A percentile compares a stretch with the other conserved stretches of the same genome.
phyloP scores from a whole-genome alignment of 495 filamentous ascomycete species.

The Xylaria palmicola region DNA sequence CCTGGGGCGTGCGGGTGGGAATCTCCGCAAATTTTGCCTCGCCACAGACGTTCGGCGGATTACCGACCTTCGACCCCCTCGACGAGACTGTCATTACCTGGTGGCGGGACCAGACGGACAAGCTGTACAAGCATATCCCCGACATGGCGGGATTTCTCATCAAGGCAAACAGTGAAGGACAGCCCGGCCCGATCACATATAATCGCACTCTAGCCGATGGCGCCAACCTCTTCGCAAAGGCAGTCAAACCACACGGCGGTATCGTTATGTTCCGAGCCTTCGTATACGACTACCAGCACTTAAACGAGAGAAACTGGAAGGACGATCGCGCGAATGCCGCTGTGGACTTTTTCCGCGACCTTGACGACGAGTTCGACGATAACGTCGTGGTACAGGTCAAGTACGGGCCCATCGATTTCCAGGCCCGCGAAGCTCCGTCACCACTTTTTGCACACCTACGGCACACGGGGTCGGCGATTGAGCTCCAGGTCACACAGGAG shows the following conservation, averaged over 20 bases:
- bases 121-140: conserved; percentile 59
- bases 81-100: conserved; percentile 57
- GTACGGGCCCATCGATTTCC: conserved; percentile 74
- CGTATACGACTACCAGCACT: conserved; percentile 59
- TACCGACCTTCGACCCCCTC: conserved; percentile 65
- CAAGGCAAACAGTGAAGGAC: conserved; percentile 73
- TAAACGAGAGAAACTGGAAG: conserved; percentile 60
- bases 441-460: conserved; percentile 65
- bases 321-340: conserved; percentile 69
- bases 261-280: conserved; percentile 73
- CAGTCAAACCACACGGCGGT: conserved; percentile 61
- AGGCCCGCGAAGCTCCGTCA: conserved; percentile 68
- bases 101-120: conserved; percentile 60
- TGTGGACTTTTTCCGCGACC: conserved; percentile 62
- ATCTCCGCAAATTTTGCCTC: conserved; percentile 69
- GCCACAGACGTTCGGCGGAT: conserved; percentile 54
- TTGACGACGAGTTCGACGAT: conserved; percentile 66
- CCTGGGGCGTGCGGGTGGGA: conserved; percentile 65
- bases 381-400: conserved; percentile 75
- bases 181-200: conserved; percentile 68
- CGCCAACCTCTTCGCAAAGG: conserved; percentile 67
- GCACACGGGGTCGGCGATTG: conserved; percentile 60
- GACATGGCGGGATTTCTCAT: conserved; percentile 70
- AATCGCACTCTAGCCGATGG: conserved; percentile 68
- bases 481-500: conserved; percentile 66